Percentiles rank a stretch among this genome's conserved stretches.
These are phyloP conservation scores for Dictyostelium brefeldianum DNA, from an alignment of 78 protist species.

Conservation along the genomic window DNA sequence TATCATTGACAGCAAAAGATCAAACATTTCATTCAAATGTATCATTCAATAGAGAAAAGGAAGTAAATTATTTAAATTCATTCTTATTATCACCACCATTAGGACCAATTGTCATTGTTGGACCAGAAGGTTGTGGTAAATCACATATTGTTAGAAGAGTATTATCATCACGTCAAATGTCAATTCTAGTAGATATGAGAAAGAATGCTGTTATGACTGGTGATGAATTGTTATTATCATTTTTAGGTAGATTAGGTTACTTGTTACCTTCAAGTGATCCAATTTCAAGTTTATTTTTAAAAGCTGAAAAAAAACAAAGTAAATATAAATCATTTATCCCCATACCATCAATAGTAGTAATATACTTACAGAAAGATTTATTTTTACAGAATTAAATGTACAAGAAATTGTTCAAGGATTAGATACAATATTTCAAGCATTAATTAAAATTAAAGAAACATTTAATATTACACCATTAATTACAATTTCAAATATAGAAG, in stretches of 20 bases:
- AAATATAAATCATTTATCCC: not conserved
- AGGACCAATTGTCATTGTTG: conserved; percentile 63
- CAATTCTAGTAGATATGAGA: conserved; percentile 72
- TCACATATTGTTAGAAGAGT: conserved; percentile 58
- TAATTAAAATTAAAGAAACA: conserved; percentile 52
- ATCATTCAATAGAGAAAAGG: conserved; percentile 42
- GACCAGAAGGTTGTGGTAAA: conserved; percentile 79
- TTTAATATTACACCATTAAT: conserved; percentile 63
- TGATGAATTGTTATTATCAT: conserved; percentile 61
- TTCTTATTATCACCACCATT: conserved; percentile 50
- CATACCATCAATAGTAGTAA: not conserved
- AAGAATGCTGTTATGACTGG: conserved; percentile 75
- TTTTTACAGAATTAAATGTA: conserved; percentile 40
- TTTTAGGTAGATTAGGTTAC: conserved; percentile 56
- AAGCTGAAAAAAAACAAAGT: conserved; percentile 79
- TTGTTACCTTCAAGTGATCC: conserved; percentile 67
- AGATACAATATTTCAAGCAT: conserved; percentile 61
- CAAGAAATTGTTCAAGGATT: conserved; percentile 75
- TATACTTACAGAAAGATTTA: not conserved
- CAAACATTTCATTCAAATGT: conserved; percentile 8
- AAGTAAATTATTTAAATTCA: conserved; percentile 26
- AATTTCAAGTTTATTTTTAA: conserved; percentile 55
- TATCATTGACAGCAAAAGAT: conserved; percentile 39
- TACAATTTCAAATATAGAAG: conserved; percentile 66
- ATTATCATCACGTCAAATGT: conserved; percentile 40